Base-by-base conservation (phyloP, 2,329 filamentous ascomycete genomes). In the Diaporthe eres region DNA sequence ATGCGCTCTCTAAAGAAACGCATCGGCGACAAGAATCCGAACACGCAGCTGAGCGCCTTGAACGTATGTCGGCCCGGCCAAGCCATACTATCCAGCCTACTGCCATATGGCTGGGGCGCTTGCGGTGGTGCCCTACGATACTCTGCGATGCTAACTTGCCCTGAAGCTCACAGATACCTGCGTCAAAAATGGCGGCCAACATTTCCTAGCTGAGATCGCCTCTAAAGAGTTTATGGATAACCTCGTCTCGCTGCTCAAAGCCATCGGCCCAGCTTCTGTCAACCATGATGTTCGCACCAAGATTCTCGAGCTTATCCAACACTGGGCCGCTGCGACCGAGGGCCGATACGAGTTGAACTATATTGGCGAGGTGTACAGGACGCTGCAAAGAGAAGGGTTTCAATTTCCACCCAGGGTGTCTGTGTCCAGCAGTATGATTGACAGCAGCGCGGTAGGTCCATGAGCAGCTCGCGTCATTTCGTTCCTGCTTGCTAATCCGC, bases 191-290 rank as follows among this genome's bases (percentile, higher is more conserved):
- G 97, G 97, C 76, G 97, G 97, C 80, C 91, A 94, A 53, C 97
- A 99, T 85, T 99, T 99, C 85, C 92, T 99, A 68, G 90, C 93
- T 79, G 97, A 99, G 86, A 97, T 99, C 80, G 96, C 97, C 55
- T 98, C 96, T 25, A 92, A 96, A 78, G 97, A 99, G 86, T 99
- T 98, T 82, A 97, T 99, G 94, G 97, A 99, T 86, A 98, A 98
- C 83, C 87, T 99, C 71, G 93, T 95, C 25, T 98, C 96, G 47
- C 89, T 99, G 22, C 89, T 99, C 44, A 96, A 96, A 82, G 94
- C 94, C 25, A 92, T 94, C 70, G 94, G 94, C 3, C 85, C 88
- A 25, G 92, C 91, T 49, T 92, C 94, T 12, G 89, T 97, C 58
- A 98, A 98, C 84, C 87, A 92, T 68, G 94, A 98, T 72, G 97